These are phyloP conservation scores for Mortierella claussenii DNA, from an alignment of 192 early-diverging fungal genomes.

Conservation along the genomic window DNA sequence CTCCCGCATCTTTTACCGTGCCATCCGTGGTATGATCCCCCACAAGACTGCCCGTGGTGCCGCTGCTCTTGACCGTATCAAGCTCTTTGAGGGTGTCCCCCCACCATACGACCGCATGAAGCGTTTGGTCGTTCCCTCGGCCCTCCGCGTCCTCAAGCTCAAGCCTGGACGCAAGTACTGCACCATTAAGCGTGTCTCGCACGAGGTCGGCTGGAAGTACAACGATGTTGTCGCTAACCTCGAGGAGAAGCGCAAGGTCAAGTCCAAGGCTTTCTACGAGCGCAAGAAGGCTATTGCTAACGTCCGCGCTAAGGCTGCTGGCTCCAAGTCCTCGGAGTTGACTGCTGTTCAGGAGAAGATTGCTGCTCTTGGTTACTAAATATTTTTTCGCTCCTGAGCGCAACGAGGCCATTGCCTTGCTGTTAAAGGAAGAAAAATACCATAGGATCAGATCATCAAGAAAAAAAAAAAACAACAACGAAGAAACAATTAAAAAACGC, in stretches of 20 bases:
- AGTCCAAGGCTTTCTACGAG: slow-evolving; percentile 91
- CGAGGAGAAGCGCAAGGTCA: slow-evolving; percentile 99
- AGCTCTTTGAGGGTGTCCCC: slow-evolving; percentile 99
- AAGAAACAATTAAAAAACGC: no score
- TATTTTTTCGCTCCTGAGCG: no score
- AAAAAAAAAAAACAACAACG: no score
- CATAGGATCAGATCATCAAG: no score
- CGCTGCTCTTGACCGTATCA: slow-evolving; percentile 95
- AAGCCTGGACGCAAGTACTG: slow-evolving; percentile 99
- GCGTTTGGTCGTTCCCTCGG: slow-evolving; percentile 96
- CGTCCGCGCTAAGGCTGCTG: slow-evolving; percentile 68
- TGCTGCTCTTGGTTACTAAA: slow-evolving; percentile 72
- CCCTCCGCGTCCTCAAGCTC: slow-evolving; percentile 96
- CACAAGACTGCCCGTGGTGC: slow-evolving; percentile 99
- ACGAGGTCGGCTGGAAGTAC: slow-evolving; percentile 99
- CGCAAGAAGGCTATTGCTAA: slow-evolving; percentile 84
- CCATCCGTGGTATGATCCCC: slow-evolving; percentile 98
- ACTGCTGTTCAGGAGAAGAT: slow-evolving; percentile 67
- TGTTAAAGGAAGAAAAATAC: no score
- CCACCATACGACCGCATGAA: slow-evolving; percentile 97
- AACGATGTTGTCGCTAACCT: slow-evolving; percentile 94
- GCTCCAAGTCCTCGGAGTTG: slow-evolving; percentile 59
- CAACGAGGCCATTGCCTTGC: no score
- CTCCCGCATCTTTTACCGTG: slow-evolving; percentile 96
- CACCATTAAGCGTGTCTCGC: slow-evolving; percentile 90